A percentile compares a stretch with the other conserved stretches of the same genome.
phyloP scores from a whole-genome alignment of 1,139 yeast species.

The Geotrichum candidum region DNA sequence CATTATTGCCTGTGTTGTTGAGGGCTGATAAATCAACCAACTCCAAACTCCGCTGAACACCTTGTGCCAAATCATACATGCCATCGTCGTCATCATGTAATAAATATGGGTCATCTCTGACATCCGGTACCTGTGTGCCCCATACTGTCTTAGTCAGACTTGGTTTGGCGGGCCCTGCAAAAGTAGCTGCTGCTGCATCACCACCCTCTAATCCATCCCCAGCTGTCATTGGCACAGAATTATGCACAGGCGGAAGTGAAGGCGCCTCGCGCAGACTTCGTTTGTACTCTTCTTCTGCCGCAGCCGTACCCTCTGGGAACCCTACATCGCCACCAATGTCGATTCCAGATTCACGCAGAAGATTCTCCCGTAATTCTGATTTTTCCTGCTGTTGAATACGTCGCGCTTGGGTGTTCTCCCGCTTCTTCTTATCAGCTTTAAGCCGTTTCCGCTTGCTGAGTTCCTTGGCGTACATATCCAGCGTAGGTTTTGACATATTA shows the following conservation, averaged over 20 bases:
- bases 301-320: neutral
- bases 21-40: slow-evolving; percentile 5
- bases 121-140: slow-evolving; percentile 13
- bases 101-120: neutral
- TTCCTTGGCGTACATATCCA: slow-evolving; percentile 47
- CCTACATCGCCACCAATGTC: slow-evolving; percentile 3
- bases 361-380: slow-evolving; percentile 26
- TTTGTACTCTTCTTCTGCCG: neutral
- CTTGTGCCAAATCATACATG: neutral
- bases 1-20: neutral
- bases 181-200: neutral
- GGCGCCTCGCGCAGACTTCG: slow-evolving; percentile 1
- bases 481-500: slow-evolving; percentile 2
- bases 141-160: slow-evolving; percentile 6
- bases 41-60: neutral
- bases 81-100: neutral
- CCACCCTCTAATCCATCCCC: neutral
- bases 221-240: neutral
- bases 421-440: slow-evolving; percentile 48
- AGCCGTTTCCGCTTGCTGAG: slow-evolving; percentile 54
- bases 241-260: neutral
- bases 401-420: slow-evolving; percentile 60
- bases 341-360: slow-evolving; percentile 25
- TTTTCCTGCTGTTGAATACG: slow-evolving; percentile 62
- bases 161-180: neutral